A percentile compares a stretch with the other conserved stretches of the same genome.
phyloP scores from a whole-genome alignment of 2,329 filamentous ascomycete species.

The Ophiosphaerella narmari region DNA sequence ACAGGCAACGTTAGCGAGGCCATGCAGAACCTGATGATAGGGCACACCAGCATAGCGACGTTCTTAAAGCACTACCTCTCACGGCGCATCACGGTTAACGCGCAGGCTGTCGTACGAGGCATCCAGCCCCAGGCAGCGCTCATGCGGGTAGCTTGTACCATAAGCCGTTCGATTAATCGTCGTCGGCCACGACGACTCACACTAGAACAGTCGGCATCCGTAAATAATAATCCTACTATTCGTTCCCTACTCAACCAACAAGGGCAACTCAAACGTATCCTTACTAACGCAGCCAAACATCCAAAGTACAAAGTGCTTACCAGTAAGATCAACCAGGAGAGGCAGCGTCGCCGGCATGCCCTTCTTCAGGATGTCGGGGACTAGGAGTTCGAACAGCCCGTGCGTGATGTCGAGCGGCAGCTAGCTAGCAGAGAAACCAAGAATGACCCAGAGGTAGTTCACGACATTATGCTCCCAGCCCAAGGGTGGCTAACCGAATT shows the following conservation, averaged over 20 bases:
- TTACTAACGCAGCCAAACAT: slow-evolving; percentile 15
- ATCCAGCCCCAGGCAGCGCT: slow-evolving; percentile 14
- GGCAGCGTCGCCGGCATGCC: slow-evolving; percentile 2
- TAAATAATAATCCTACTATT: slow-evolving; percentile 16
- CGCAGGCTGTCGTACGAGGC: slow-evolving; percentile 16
- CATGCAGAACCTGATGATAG: slow-evolving; percentile 40
- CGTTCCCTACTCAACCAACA: slow-evolving; percentile 9
- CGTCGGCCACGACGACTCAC: slow-evolving; percentile 15
- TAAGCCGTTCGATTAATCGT: slow-evolving; percentile 20
- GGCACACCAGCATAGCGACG: slow-evolving; percentile 16
- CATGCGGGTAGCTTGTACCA: slow-evolving; percentile 22
- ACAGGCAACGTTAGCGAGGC: slow-evolving; percentile 34
- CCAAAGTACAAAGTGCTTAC: slow-evolving; percentile 19
- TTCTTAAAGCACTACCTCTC: slow-evolving; percentile 24
- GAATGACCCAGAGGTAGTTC: too few species aligned
- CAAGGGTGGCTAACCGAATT: not conserved
- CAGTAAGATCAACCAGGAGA: slow-evolving; percentile 15
- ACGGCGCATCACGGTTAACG: slow-evolving; percentile 15
- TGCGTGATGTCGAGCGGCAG: too few species aligned
- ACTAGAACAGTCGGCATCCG: slow-evolving; percentile 14
- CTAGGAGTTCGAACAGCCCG: too few species aligned
- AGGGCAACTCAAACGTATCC: slow-evolving; percentile 16
- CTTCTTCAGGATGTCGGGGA: not conserved
- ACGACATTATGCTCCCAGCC: too few species aligned
- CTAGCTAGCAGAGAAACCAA: too few species aligned